phyloP scores from a whole-genome alignment of 805 yeast genomes.

The Saccharomycopsis schoenii region DNA sequence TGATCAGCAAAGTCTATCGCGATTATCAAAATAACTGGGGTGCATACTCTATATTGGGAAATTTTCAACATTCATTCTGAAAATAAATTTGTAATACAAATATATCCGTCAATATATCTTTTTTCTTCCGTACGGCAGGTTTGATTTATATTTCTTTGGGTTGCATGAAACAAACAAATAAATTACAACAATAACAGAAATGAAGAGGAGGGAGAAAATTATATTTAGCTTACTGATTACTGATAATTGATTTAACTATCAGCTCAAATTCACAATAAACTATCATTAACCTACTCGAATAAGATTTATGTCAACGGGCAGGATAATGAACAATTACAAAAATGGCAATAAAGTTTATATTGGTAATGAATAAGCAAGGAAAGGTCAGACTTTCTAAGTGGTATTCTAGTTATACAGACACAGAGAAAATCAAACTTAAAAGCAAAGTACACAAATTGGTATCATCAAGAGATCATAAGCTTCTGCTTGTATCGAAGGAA shows the following conservation, averaged over 20 bases:
- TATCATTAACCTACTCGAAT: not conserved
- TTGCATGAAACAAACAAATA: too few relatives aligned
- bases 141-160: too few relatives aligned
- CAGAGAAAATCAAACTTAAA: constrained; percentile 38
- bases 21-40: not conserved
- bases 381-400: constrained; percentile 78
- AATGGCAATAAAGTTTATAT: constrained; percentile 73
- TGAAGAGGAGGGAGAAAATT: too few relatives aligned
- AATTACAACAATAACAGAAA: too few relatives aligned
- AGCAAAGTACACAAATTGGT: constrained; percentile 69
- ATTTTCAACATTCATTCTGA: not conserved
- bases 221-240: too few relatives aligned
- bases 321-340: not conserved
- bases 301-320: not conserved
- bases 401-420: constrained; percentile 41
- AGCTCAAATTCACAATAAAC: too few relatives aligned
- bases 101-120: not conserved
- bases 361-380: constrained; percentile 91
- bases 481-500: constrained; percentile 20
- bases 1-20: too few relatives aligned
- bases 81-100: not conserved
- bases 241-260: too few relatives aligned
- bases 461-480: constrained; percentile 72
- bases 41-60: not conserved
- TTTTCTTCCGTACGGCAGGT: not conserved